Conservation (phyloP, 2,329 filamentous ascomycete genomes). For the Coniella lustricola region DNA sequence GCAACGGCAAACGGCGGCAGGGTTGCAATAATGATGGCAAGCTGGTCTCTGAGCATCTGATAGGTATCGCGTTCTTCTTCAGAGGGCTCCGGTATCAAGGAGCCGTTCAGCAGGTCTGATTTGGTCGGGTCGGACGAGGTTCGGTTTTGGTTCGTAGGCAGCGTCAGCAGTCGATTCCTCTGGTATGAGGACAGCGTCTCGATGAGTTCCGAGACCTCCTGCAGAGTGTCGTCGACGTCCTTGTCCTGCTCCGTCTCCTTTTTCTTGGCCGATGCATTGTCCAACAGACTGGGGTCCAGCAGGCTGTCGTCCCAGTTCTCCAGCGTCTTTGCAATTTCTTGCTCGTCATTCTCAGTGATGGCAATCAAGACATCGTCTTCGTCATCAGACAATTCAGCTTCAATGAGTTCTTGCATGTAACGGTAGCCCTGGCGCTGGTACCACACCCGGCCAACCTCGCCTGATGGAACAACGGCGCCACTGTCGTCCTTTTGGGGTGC, state of each 20-base stretch:
- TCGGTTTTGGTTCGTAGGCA: slow-evolving; percentile 57
- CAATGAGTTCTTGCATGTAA: slow-evolving; percentile 58
- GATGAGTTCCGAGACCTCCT: slow-evolving; percentile 68
- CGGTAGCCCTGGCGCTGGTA: slow-evolving; percentile 66
- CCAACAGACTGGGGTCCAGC: slow-evolving; percentile 49
- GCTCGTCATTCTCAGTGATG: slow-evolving; percentile 40
- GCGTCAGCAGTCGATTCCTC: slow-evolving; percentile 65
- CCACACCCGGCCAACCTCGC: slow-evolving; percentile 63
- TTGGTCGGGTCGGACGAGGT: slow-evolving; percentile 56
- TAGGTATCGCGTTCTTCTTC: slow-evolving; percentile 58
- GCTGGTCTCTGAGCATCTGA: slow-evolving; percentile 65
- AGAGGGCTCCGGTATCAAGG: slow-evolving; percentile 55
- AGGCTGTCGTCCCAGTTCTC: slow-evolving; percentile 51
- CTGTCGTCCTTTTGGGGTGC: slow-evolving; percentile 70
- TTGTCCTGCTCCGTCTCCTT: slow-evolving; percentile 50
- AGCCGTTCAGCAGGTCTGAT: slow-evolving; percentile 62
- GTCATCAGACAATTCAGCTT: slow-evolving; percentile 36
- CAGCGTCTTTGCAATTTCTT: slow-evolving; percentile 45
- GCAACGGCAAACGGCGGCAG: slow-evolving; percentile 81
- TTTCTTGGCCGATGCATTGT: slow-evolving; percentile 42
- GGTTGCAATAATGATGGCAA: slow-evolving; percentile 65
- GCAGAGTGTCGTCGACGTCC: slow-evolving; percentile 61
- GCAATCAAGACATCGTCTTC: slow-evolving; percentile 28
- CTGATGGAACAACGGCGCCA: slow-evolving; percentile 60
- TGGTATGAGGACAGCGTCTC: slow-evolving; percentile 73